These are phyloP conservation scores for Neonectria punicea DNA, from an alignment of 2,329 filamentous ascomycete species.

Conservation along the genomic window DNA sequence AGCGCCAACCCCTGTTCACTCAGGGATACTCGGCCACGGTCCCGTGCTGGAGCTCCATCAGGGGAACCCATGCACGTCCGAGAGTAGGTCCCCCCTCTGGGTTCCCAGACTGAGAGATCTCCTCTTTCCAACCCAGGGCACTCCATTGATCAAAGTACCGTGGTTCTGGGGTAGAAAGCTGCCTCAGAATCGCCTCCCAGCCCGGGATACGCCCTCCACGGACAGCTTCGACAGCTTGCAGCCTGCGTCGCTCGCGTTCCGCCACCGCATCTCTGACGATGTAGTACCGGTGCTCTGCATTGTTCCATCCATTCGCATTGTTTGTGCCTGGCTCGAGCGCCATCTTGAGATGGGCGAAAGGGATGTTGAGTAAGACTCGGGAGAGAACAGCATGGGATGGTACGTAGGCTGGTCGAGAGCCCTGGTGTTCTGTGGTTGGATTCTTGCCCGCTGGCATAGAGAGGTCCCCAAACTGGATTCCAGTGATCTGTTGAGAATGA, in stretches of 20 bases:
- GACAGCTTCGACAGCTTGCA: conserved; percentile 57
- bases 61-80: conserved; percentile 57
- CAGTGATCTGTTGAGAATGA: conserved; percentile 64
- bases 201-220: conserved; percentile 49
- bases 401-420: conserved; percentile 41
- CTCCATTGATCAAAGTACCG: conserved; percentile 57
- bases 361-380: conserved; percentile 74
- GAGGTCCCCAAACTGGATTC: conserved; percentile 78
- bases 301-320: conserved; percentile 61
- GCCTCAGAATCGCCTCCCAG: conserved; percentile 49
- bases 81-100: conserved; percentile 55
- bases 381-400: conserved; percentile 66
- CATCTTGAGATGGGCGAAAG: conserved; percentile 72
- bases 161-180: conserved; percentile 52
- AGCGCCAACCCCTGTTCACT: conserved; percentile 17
- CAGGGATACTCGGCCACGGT: conserved; percentile 47
- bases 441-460: conserved; percentile 49
- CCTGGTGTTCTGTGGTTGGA: conserved; percentile 46
- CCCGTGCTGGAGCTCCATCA: conserved; percentile 40
- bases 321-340: conserved; percentile 70
- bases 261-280: conserved; percentile 62
- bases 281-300: conserved; percentile 57
- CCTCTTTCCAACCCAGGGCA: conserved; percentile 62
- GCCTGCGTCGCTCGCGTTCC: conserved; percentile 68
- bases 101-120: conserved; percentile 50